A percentile compares a stretch with the other conserved stretches of the same genome.
Evolutionary conservation across 495 filamentous ascomycete genomes (phyloP).

Genomic region (Aspergillus biplanus): DNA sequence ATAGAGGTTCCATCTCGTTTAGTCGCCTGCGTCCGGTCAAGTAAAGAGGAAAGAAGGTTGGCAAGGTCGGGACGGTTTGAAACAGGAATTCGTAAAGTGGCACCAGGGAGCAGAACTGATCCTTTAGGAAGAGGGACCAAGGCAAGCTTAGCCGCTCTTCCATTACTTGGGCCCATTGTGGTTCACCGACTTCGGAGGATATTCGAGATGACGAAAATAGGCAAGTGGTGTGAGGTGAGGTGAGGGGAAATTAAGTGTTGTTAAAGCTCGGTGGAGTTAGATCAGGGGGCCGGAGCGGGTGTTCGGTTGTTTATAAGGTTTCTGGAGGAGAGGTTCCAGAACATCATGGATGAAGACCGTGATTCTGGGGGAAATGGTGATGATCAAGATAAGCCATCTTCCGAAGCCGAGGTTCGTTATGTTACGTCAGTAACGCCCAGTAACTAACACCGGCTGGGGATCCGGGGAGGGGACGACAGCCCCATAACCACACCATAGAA

Average conservation of each 20-base stretch:
- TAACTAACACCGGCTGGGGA: neutral
- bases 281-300: slow-evolving; percentile 14
- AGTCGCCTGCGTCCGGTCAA: slow-evolving; percentile 65
- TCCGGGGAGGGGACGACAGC: neutral
- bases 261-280: slow-evolving; percentile 2
- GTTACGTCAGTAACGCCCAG: slow-evolving; percentile 28
- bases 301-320: slow-evolving; percentile 18
- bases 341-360: slow-evolving; percentile 31
- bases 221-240: slow-evolving; percentile 16
- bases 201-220: slow-evolving; percentile 12
- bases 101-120: slow-evolving; percentile 78
- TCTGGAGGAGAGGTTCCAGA: slow-evolving; percentile 36
- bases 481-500: neutral
- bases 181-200: slow-evolving; percentile 19
- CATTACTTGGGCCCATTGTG: slow-evolving; percentile 49
- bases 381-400: slow-evolving; percentile 36
- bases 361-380: slow-evolving; percentile 42
- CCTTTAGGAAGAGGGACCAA: slow-evolving; percentile 76
- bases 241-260: neutral
- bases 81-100: slow-evolving; percentile 75
- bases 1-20: slow-evolving; percentile 66
- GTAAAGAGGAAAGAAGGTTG: slow-evolving; percentile 76
- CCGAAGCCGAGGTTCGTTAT: slow-evolving; percentile 48
- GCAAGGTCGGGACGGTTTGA: slow-evolving; percentile 80
- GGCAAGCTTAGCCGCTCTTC: slow-evolving; percentile 60